Conservation (phyloP, 441 rosid genomes). For the Erysimum pusillum region DNA sequence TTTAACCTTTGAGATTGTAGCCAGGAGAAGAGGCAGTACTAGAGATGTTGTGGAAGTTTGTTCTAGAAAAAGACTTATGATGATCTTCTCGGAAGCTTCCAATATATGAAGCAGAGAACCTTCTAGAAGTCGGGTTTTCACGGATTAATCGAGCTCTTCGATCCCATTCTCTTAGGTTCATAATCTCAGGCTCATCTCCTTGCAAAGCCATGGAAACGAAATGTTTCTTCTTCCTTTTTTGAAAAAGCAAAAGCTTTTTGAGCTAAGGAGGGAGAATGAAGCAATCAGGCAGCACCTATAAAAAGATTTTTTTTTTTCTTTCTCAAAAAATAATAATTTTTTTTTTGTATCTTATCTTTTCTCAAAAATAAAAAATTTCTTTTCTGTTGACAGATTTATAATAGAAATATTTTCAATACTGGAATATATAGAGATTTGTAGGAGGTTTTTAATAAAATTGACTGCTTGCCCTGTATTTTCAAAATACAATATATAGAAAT, state of each 20-base stretch:
- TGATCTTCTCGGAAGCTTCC: constrained; percentile 83
- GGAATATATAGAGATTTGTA: constrained; percentile 9
- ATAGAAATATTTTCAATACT: background rate
- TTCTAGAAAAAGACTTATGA: constrained; percentile 62
- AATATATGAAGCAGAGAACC: constrained; percentile 88
- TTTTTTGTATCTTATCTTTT: constrained; percentile 29
- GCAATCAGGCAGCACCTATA: constrained; percentile 36
- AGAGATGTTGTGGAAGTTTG: constrained; percentile 70
- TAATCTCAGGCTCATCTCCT: constrained; percentile 57
- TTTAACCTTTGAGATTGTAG: constrained; percentile 65
- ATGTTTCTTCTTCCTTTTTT: constrained; percentile 26
- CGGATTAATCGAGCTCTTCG: constrained; percentile 65
- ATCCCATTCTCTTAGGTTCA: constrained; percentile 76
- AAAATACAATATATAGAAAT: constrained; percentile 34
- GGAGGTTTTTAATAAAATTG: constrained; percentile 30
- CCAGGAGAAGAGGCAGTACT: constrained; percentile 99
- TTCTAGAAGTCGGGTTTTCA: constrained; percentile 75
- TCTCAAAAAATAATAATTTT: no score
- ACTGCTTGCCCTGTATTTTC: constrained; percentile 26
- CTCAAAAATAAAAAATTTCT: no score
- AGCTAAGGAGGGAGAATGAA: constrained; percentile 42
- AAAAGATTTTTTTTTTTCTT: constrained; percentile 4
- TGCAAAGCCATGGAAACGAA: constrained; percentile 48
- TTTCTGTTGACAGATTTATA: background rate
- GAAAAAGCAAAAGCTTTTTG: constrained; percentile 22